A percentile compares a stretch with the other conserved stretches of the same genome.
Evolutionary conservation across 495 filamentous ascomycete species (phyloP).

Genomic region (Mycothermus thermophilus): DNA sequence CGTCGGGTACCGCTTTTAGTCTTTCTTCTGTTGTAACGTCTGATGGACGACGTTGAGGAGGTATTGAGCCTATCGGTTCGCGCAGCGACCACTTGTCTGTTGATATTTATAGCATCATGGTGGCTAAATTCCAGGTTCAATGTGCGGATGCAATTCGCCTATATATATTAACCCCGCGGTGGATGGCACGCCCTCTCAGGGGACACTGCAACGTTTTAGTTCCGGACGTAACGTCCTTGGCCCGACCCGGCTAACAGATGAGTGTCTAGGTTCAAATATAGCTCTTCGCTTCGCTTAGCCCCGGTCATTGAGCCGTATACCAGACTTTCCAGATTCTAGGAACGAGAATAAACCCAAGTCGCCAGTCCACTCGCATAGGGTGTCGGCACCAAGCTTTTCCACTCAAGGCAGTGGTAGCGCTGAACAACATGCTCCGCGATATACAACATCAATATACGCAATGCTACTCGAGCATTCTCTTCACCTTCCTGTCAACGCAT

Average conservation of each 20-base stretch:
- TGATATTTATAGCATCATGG: conserved; percentile 9
- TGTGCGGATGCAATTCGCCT: conserved; percentile 6
- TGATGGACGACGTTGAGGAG: too few relatives aligned
- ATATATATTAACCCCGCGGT: conserved; percentile 3
- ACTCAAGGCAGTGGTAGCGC: background rate
- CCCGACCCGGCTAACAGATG: background rate
- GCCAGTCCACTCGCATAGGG: background rate
- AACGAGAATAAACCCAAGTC: background rate
- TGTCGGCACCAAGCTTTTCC: background rate
- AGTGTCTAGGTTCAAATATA: background rate
- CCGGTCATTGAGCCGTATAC: background rate
- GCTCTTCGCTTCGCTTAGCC: background rate
- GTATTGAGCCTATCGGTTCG: background rate
- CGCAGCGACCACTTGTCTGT: background rate
- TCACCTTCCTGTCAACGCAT: too few relatives aligned
- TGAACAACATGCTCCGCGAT: conserved; percentile 14
- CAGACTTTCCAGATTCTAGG: background rate
- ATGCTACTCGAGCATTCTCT: background rate
- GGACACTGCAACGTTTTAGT: conserved; percentile 3
- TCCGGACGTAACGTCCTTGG: background rate
- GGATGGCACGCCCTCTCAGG: conserved; percentile 7
- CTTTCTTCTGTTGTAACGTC: too few relatives aligned
- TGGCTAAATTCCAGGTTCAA: conserved; percentile 8
- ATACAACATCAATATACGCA: conserved; percentile 13
- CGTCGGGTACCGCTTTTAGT: too few relatives aligned